Conservation (phyloP, 768 basidiomycete genomes). For the Russula griseocarnosa region DNA sequence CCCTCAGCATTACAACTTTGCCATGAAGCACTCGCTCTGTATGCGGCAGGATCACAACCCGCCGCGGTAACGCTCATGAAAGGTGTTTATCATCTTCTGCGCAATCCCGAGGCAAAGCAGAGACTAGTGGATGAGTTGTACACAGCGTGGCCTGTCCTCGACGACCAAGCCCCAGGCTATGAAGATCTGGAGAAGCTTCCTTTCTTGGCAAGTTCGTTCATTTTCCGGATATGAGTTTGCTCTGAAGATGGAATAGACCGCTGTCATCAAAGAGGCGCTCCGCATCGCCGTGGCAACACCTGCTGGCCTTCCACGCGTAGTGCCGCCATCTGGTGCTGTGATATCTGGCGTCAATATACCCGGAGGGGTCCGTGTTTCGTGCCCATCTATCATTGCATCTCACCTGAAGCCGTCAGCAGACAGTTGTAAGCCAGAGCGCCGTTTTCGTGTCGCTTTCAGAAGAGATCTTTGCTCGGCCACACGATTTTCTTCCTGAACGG, state of each 20-base stretch:
- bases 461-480: slow-evolving; percentile 22
- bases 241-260: slow-evolving; percentile 7
- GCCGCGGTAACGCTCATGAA: slow-evolving; percentile 15
- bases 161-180: slow-evolving; percentile 6
- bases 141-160: slow-evolving; percentile 12
- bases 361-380: slow-evolving; percentile 15
- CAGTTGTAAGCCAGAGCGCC: slow-evolving; percentile 17
- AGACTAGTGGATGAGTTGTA: slow-evolving; percentile 10
- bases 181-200: slow-evolving; percentile 22
- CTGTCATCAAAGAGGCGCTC: slow-evolving; percentile 19
- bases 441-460: slow-evolving; percentile 19
- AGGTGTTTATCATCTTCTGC: slow-evolving; percentile 10
- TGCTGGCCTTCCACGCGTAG: no score
- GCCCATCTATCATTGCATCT: not conserved
- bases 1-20: slow-evolving; percentile 2
- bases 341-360: no score
- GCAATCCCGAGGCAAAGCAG: slow-evolving; percentile 6
- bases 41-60: slow-evolving; percentile 14
- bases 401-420: not conserved
- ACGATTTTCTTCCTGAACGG: slow-evolving; percentile 26
- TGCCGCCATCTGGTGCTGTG: no score
- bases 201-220: slow-evolving; percentile 8
- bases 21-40: slow-evolving; percentile 15
- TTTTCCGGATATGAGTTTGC: no score
- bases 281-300: slow-evolving; percentile 3